Evolutionary conservation across 345 rosid genomes (phyloP).

Genomic region (Citrus mangshanensis): DNA sequence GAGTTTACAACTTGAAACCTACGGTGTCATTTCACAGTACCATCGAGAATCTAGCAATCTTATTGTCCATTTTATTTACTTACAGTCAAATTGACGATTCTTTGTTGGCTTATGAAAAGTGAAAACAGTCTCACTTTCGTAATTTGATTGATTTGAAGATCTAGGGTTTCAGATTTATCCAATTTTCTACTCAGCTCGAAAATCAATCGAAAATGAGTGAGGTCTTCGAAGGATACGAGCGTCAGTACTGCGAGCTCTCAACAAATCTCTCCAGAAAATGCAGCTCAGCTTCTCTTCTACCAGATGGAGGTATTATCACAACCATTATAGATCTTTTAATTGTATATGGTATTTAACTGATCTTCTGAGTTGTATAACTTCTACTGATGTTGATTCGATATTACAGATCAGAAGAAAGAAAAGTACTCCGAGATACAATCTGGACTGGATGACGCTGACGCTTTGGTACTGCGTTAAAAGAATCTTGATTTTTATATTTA

Average conservation of each 20-base stretch:
- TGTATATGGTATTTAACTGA: neutral
- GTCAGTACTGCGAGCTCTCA: conserved; percentile 91
- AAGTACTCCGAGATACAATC: conserved; percentile 58
- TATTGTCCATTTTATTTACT: neutral
- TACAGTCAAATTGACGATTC: neutral
- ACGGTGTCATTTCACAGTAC: neutral
- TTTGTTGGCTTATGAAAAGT: neutral
- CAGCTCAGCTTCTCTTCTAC: conserved; percentile 49
- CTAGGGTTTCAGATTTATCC: conserved; percentile 1
- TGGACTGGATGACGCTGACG: conserved; percentile 84
- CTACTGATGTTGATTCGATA: neutral
- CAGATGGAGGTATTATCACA: conserved; percentile 41
- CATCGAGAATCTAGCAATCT: conserved; percentile 3
- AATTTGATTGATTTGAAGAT: neutral
- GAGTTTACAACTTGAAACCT: neutral
- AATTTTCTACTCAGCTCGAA: neutral
- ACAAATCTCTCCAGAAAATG: conserved; percentile 77
- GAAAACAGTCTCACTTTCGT: neutral
- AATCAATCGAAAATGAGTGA: conserved; percentile 58
- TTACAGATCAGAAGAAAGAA: conserved; percentile 59
- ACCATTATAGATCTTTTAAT: too few relatives aligned
- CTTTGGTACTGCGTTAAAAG: conserved; percentile 42
- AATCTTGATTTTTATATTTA: neutral
- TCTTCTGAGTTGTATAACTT: neutral
- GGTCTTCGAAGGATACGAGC: conserved; percentile 87